Percentiles rank a stretch among this genome's conserved stretches.
Evolutionary conservation across 2,329 filamentous ascomycete genomes (phyloP).

Genomic region (Sclerotinia borealis): DNA sequence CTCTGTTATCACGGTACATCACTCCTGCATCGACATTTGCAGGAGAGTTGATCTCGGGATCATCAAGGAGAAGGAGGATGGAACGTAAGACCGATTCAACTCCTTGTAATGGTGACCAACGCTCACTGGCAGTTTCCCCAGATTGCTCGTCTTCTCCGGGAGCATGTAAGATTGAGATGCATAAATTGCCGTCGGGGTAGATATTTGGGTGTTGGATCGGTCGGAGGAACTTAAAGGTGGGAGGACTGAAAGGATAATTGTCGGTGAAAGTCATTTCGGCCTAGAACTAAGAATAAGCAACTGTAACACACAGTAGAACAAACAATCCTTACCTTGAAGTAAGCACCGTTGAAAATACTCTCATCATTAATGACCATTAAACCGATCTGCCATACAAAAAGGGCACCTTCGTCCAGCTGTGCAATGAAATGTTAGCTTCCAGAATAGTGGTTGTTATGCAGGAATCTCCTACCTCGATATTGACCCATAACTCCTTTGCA

Average conservation of each 20-base stretch:
- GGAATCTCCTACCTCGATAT: conserved; percentile 64
- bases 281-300: conserved; percentile 33
- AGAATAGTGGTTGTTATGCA: neutral
- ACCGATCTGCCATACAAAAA: conserved; percentile 81
- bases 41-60: conserved; percentile 87
- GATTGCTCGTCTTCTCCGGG: conserved; percentile 91
- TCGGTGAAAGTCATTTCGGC: conserved; percentile 80
- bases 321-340: conserved; percentile 58
- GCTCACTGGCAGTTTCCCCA: conserved; percentile 81
- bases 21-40: conserved; percentile 93
- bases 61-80: conserved; percentile 84
- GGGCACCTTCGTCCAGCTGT: conserved; percentile 63
- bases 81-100: conserved; percentile 93
- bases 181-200: conserved; percentile 82
- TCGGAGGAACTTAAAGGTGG: conserved; percentile 76
- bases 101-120: conserved; percentile 90
- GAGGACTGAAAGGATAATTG: conserved; percentile 87
- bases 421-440: conserved; percentile 14
- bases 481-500: conserved; percentile 86
- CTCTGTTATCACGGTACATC: conserved; percentile 68
- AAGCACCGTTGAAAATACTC: conserved; percentile 86
- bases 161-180: conserved; percentile 92
- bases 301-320: neutral
- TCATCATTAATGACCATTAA: conserved; percentile 91
- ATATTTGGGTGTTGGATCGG: conserved; percentile 91